Conservation (phyloP, 306 rosid genomes). For the Prunus padus region DNA sequence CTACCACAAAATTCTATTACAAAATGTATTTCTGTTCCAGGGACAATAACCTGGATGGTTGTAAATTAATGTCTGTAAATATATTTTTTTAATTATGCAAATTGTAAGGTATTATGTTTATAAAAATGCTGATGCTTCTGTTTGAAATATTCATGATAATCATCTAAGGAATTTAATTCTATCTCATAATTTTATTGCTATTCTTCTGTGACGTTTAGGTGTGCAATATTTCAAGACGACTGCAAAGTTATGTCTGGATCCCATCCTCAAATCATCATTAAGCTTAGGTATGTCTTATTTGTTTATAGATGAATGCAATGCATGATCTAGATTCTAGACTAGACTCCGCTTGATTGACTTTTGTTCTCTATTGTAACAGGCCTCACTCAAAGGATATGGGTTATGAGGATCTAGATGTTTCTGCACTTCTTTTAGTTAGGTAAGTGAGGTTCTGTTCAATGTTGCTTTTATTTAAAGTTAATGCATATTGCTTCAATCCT, state of each 20-base stretch:
- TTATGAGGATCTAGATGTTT: constrained; percentile 74
- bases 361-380: constrained; percentile 44
- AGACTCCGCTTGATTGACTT: constrained; percentile 17
- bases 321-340: neutral
- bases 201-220: constrained; percentile 33
- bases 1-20: neutral
- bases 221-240: constrained; percentile 87
- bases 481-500: neutral
- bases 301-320: neutral
- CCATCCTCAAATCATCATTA: constrained; percentile 56
- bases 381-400: constrained; percentile 95
- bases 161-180: neutral
- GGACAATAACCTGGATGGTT: neutral
- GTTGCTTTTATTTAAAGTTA: constrained; percentile 6
- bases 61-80: neutral
- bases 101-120: neutral
- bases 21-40: neutral
- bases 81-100: neutral
- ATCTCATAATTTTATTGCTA: neutral
- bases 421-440: constrained; percentile 76
- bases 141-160: neutral
- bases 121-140: neutral
- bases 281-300: constrained; percentile 54
- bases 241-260: constrained; percentile 56
- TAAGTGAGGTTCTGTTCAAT: constrained; percentile 29